Evolutionary conservation across 2,329 filamentous ascomycete genomes (phyloP).

Genomic region (Pseudopyricularia javanii): DNA sequence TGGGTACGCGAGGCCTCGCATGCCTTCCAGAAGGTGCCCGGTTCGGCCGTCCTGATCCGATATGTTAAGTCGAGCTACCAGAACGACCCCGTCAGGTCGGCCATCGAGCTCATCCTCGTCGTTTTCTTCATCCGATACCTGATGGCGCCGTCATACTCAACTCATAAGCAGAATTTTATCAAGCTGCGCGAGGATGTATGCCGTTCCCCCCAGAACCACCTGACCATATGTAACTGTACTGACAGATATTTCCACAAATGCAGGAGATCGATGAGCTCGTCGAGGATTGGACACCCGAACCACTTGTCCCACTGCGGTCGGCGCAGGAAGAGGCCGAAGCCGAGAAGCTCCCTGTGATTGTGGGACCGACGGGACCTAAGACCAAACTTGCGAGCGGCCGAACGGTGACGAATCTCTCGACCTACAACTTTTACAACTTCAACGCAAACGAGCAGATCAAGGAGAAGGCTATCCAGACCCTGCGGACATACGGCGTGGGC

Average conservation of each 20-base stretch:
- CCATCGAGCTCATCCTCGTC: conserved; percentile 85
- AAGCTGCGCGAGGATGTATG: conserved; percentile 67
- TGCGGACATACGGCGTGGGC: conserved; percentile 91
- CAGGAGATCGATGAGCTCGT: conserved; percentile 90
- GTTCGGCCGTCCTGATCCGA: conserved; percentile 84
- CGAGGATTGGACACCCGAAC: conserved; percentile 92
- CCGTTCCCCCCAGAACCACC: conserved; percentile 11
- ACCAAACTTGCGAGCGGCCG: conserved; percentile 79
- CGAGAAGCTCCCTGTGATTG: conserved; percentile 76
- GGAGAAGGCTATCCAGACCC: conserved; percentile 85
- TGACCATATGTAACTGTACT: neutral
- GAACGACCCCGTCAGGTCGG: conserved; percentile 86
- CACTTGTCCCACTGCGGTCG: conserved; percentile 65
- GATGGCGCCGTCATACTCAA: conserved; percentile 83
- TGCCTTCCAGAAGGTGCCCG: conserved; percentile 81
- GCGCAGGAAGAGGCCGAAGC: conserved; percentile 67
- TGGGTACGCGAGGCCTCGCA: conserved; percentile 41
- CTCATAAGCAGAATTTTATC: conserved; percentile 79
- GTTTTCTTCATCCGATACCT: conserved; percentile 94
- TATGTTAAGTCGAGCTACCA: conserved; percentile 98
- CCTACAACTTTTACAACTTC: conserved; percentile 97
- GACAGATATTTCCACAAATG: conserved; percentile 1
- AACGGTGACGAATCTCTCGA: conserved; percentile 85
- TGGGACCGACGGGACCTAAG: conserved; percentile 83
- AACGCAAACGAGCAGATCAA: conserved; percentile 85